These are phyloP conservation scores for Nannizzia gypsea DNA, from an alignment of 2,329 filamentous ascomycete genomes.

Conservation along the genomic window DNA sequence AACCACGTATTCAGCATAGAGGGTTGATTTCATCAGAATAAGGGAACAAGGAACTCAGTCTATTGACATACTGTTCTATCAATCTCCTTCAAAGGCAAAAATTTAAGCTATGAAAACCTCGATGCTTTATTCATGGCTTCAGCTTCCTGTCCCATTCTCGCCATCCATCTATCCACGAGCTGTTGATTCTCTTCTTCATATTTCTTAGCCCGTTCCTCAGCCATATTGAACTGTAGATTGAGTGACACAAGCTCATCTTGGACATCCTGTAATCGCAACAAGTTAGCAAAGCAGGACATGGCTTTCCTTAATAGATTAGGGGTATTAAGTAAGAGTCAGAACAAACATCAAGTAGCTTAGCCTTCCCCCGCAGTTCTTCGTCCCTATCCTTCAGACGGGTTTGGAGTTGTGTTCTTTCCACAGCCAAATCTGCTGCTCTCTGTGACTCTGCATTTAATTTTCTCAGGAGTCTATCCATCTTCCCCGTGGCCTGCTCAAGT, in stretches of 20 bases:
- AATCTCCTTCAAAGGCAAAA: neutral
- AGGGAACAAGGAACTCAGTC: no score
- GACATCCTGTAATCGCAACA: slow-evolving; percentile 47
- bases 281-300: no score
- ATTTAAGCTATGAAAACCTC: slow-evolving; percentile 30
- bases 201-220: slow-evolving; percentile 61
- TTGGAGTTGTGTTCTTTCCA: slow-evolving; percentile 50
- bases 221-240: slow-evolving; percentile 77
- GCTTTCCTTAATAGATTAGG: neutral
- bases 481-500: slow-evolving; percentile 50
- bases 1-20: no score
- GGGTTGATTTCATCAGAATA: no score
- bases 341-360: slow-evolving; percentile 62
- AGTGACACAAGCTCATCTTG: slow-evolving; percentile 88
- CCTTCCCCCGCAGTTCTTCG: slow-evolving; percentile 74
- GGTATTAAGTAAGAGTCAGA: neutral
- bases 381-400: slow-evolving; percentile 66
- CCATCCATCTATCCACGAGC: slow-evolving; percentile 84
- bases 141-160: slow-evolving; percentile 70
- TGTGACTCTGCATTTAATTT: slow-evolving; percentile 49
- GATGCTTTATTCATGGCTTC: slow-evolving; percentile 65
- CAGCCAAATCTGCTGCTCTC: slow-evolving; percentile 50
- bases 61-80: neutral
- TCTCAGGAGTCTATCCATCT: slow-evolving; percentile 52
- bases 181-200: slow-evolving; percentile 76